phyloP scores from a whole-genome alignment of 306 rosid genomes.

The Fagus sylvatica region DNA sequence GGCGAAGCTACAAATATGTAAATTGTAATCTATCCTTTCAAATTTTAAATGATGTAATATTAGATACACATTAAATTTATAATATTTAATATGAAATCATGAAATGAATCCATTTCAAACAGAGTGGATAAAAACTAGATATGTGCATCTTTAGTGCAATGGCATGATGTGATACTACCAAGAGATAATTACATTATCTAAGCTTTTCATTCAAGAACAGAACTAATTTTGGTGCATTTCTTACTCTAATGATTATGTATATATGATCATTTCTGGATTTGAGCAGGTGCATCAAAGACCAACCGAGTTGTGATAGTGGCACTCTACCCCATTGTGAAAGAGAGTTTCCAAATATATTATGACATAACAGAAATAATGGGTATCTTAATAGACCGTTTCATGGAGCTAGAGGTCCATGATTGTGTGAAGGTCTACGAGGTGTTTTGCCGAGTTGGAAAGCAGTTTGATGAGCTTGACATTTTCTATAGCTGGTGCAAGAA shows the following conservation, averaged over 20 bases:
- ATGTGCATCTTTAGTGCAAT: no score
- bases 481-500: conserved; percentile 70
- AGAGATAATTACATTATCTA: no score
- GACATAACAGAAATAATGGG: conserved; percentile 67
- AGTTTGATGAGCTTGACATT: conserved; percentile 76
- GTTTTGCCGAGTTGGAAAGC: conserved; percentile 77
- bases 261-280: conserved; percentile 25
- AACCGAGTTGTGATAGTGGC: conserved; percentile 77
- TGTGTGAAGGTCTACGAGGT: conserved; percentile 66
- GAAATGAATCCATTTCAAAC: no score
- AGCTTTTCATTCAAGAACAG: neutral
- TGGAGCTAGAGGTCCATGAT: conserved; percentile 52
- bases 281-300: conserved; percentile 69
- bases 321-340: conserved; percentile 67
- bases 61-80: no score
- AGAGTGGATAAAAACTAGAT: no score
- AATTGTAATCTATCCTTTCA: no score
- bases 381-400: conserved; percentile 62
- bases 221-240: neutral
- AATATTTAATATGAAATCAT: no score
- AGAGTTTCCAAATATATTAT: conserved; percentile 68
- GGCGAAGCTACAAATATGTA: no score
- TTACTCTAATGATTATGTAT: neutral
- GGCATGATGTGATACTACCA: no score
- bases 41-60: no score